Conservation (phyloP, 1,139 yeast genomes). For the Yamadazyma triangularis region DNA sequence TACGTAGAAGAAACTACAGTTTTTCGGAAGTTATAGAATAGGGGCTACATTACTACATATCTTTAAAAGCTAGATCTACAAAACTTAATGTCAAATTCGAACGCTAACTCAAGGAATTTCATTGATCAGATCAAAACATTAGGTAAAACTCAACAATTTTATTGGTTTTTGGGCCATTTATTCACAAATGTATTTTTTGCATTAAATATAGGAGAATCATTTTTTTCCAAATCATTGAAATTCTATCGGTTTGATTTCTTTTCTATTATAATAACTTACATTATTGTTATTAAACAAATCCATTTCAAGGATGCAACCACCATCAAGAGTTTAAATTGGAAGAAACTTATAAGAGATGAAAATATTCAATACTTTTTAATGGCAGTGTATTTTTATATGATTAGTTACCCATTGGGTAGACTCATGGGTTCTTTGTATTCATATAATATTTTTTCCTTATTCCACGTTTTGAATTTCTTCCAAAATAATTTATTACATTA, state of each 20-base stretch:
- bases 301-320: slow-evolving; percentile 25
- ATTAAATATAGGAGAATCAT: slow-evolving; percentile 25
- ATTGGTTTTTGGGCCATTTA: slow-evolving; percentile 51
- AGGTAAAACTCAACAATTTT: slow-evolving; percentile 42
- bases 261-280: slow-evolving; percentile 42
- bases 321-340: slow-evolving; percentile 20
- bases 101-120: slow-evolving; percentile 2
- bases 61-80: no score
- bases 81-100: neutral
- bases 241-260: slow-evolving; percentile 37
- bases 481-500: slow-evolving; percentile 24
- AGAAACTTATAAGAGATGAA: slow-evolving; percentile 35
- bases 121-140: slow-evolving; percentile 12
- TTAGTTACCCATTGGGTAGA: slow-evolving; percentile 27
- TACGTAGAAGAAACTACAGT: no score
- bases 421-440: slow-evolving; percentile 44
- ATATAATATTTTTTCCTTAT: slow-evolving; percentile 52
- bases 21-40: no score
- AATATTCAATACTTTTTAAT: slow-evolving; percentile 47
- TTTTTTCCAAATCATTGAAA: slow-evolving; percentile 26
- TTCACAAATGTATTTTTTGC: slow-evolving; percentile 32
- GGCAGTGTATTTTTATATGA: slow-evolving; percentile 32
- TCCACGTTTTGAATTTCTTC: slow-evolving; percentile 53
- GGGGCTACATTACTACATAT: no score
- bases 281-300: slow-evolving; percentile 46